phyloP scores from a whole-genome alignment of 208 protist species.

The Crithidia sp. region DNA sequence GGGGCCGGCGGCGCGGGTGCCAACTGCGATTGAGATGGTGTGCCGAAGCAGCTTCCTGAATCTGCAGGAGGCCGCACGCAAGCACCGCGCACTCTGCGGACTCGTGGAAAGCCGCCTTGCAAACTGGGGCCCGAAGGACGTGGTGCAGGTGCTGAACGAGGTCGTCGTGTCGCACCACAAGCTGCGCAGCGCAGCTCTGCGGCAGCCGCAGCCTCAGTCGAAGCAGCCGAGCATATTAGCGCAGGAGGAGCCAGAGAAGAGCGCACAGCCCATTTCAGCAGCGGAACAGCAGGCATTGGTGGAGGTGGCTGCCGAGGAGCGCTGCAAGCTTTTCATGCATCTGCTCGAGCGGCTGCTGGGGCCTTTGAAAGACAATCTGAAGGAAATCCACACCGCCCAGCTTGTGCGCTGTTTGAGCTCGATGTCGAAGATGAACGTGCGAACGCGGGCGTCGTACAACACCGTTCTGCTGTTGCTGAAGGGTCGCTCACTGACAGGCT shows the following conservation, averaged over 20 bases:
- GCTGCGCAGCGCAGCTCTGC: neutral
- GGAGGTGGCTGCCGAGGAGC: slow-evolving; percentile 1
- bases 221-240: too few relatives aligned
- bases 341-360: slow-evolving; percentile 16
- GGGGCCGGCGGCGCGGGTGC: neutral
- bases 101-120: slow-evolving; percentile 25
- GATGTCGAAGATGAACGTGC: slow-evolving; percentile 56
- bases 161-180: slow-evolving; percentile 25
- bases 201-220: neutral
- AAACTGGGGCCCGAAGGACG: slow-evolving; percentile 43
- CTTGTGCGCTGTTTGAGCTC: slow-evolving; percentile 66
- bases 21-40: slow-evolving; percentile 22
- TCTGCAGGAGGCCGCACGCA: slow-evolving; percentile 24
- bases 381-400: slow-evolving; percentile 33
- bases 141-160: slow-evolving; percentile 59
- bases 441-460: slow-evolving; percentile 45
- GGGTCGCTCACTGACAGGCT: slow-evolving; percentile 38
- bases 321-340: slow-evolving; percentile 7
- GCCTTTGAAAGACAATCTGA: slow-evolving; percentile 7
- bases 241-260: slow-evolving; percentile 1
- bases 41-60: slow-evolving; percentile 12
- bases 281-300: neutral
- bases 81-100: slow-evolving; percentile 39
- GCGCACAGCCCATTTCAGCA: neutral
- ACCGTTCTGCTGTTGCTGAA: slow-evolving; percentile 41